Evolutionary conservation across 2,329 filamentous ascomycete genomes (phyloP), one percentile per base, ranked within the genome.

Genomic region (Xylariaceae sp.): DNA sequence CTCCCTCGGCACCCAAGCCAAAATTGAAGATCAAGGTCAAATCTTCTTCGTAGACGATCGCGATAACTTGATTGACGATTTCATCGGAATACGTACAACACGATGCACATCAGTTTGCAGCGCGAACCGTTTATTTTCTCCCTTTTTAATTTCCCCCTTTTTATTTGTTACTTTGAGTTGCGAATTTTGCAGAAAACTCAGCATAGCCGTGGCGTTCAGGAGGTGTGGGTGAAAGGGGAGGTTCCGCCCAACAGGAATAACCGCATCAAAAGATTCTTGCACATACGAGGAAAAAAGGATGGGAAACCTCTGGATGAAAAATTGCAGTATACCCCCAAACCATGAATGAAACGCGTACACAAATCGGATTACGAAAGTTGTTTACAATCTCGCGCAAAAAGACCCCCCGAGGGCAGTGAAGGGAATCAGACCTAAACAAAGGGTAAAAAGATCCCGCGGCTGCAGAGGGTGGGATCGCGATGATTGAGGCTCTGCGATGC

Each of bases 1-100:
- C 58, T 6, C 54, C 57, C 2, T 34, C 63, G 6, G 47, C 61
- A 3, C 45, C 65, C 12, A 56, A 56, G 47, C 47, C 47, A 2
- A 67, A 66, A 53, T 44, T 68, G 12, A 70, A 68, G 56, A 65
- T 70, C 54, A 70, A 68, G 55, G 40, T 69, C 41, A 70, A 65
- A 53, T 54, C 60, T 4, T 37, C 56, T 52, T 50, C 56, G 40
- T 62, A 57, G 37, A 35, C 34, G 19, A 37, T 51, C 26, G 27
- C 45, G 32, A 8, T 50, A 47, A 11, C 6, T 41, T 29, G 4
- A 30, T 48, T 47, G 12, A 8, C 44, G 7, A 26, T 6, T 8
- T 32, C 47, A 5, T 31, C n/a, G 12, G 42, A 43, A 7, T 6
- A 31, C 6, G 39, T 41, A 19, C 4, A n/a, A 47, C 11, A 45